Evolutionary conservation across 2,329 filamentous ascomycete genomes (phyloP).

Genomic region (Fusarium sp.): DNA sequence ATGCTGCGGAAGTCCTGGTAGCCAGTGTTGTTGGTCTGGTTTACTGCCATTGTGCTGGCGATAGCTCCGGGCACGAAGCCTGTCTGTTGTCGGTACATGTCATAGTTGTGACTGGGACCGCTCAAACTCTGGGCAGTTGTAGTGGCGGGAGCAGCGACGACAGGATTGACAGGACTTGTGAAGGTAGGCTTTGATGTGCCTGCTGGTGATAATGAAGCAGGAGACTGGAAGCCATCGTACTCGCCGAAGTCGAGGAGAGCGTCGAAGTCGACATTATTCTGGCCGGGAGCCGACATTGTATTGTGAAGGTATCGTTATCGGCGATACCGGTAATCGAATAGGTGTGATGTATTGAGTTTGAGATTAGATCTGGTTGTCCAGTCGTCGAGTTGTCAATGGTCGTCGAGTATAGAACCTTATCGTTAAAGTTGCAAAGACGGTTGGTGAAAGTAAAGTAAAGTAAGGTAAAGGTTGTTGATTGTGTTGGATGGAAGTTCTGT

Average conservation of each 20-base stretch:
- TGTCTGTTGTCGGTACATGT: constrained; percentile 94
- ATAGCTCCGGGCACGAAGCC: constrained; percentile 88
- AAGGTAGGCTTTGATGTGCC: constrained; percentile 66
- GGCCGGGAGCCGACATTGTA: constrained; percentile 56
- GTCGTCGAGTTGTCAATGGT: not conserved
- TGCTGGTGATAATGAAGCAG: constrained; percentile 66
- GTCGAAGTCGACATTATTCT: constrained; percentile 65
- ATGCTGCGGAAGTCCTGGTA: constrained; percentile 63
- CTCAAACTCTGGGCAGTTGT: constrained; percentile 72
- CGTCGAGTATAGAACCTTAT: not conserved
- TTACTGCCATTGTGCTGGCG: constrained; percentile 82
- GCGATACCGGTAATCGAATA: constrained; percentile 25
- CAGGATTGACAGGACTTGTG: constrained; percentile 62
- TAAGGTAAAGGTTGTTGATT: constrained; percentile 5
- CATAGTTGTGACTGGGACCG: constrained; percentile 93
- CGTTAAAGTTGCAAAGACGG: constrained; percentile 1
- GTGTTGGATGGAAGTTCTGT: constrained; percentile 33
- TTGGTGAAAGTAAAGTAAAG: constrained; percentile 14
- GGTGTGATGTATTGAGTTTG: not conserved
- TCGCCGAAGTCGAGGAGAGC: constrained; percentile 70
- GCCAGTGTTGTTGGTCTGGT: constrained; percentile 68
- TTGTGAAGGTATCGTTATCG: constrained; percentile 22
- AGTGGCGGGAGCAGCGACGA: constrained; percentile 66
- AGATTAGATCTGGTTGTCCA: constrained; percentile 8
- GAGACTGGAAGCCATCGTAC: constrained; percentile 73